Evolutionary conservation across 805 yeast genomes (phyloP), one percentile per base, ranked within the genome.

Genomic region (Saturnispora hagleri): DNA sequence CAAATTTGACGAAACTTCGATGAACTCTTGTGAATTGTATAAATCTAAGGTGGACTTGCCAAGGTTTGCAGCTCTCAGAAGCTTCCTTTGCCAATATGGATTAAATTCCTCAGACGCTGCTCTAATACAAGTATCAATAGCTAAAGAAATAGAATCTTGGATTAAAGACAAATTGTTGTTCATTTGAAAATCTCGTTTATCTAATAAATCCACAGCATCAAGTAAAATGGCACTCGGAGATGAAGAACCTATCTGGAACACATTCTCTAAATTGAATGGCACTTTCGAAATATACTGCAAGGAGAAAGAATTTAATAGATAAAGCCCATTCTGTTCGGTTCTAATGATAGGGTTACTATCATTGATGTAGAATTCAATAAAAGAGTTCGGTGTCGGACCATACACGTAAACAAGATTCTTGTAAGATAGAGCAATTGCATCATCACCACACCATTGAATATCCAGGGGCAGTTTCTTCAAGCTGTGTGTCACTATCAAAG

Each of bases 361-460:
- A 48, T 69, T 68, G 10, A 72, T 75, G 57, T 73, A 84, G 66
- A 77, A 83, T 47, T 77, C 78, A 48, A 82, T 63, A 43, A 76
- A 62, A 8, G 38, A 42, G 17, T 76, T 78, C 55, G 76, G 81
- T 10, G 80, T 77, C 0, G 96, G 91, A 0, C 95, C 96, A 35
- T 84, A 73, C 15, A 90, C 62, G 54, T 76, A 76, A 27, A 89
- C 59, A 49, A 84, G 89, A 57, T 84, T 91, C 2, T 75, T 69
- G 54, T 67, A 68, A 1, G 80, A 69, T 12, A 84, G 62, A 0
- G 82, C 81, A 1, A 90, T 80, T 0, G 93, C 88, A 66, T 89
- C 96, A 57, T 83, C 80, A 0, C 91, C 88, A 62, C 96, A 84
- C 98, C 97, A 93, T 52, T 73, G 74, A 18, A 86, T 68, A 53